Conservation (phyloP, 2,329 filamentous ascomycete species). For the Thielaviopsis punctulata region DNA sequence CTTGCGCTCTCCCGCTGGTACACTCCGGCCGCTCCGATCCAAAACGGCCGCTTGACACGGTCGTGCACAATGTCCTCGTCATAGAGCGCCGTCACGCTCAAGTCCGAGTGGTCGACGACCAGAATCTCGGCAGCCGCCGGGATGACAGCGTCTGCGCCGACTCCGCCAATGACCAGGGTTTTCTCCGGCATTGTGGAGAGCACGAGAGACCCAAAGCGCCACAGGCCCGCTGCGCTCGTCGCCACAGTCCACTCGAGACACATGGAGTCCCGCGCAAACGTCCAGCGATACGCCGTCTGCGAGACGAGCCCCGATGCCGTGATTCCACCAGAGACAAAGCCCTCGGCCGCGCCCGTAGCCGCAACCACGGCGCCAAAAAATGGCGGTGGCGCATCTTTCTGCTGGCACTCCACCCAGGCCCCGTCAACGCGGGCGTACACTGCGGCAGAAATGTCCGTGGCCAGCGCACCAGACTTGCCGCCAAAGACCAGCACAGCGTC, state of each 20-base stretch:
- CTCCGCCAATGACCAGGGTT: slow-evolving; percentile 14
- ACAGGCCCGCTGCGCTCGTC: not conserved
- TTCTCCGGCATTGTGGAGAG: slow-evolving; percentile 20
- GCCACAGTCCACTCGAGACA: not conserved
- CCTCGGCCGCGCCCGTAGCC: slow-evolving; percentile 19
- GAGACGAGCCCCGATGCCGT: slow-evolving; percentile 43
- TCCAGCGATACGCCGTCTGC: slow-evolving; percentile 49
- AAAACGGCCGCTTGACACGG: slow-evolving; percentile 32
- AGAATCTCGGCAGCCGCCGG: slow-evolving; percentile 6
- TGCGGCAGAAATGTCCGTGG: slow-evolving; percentile 29
- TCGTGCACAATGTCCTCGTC: slow-evolving; percentile 5
- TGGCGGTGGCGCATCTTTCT: slow-evolving; percentile 20
- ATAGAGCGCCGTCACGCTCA: not conserved
- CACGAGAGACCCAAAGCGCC: slow-evolving; percentile 5
- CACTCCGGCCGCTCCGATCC: slow-evolving; percentile 49
- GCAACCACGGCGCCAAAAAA: slow-evolving; percentile 25
- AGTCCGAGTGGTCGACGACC: not conserved
- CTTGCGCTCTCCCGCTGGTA: slow-evolving; percentile 24
- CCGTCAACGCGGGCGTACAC: slow-evolving; percentile 34
- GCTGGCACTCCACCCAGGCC: slow-evolving; percentile 30
- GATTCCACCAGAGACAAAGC: slow-evolving; percentile 59
- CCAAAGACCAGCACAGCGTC: slow-evolving; percentile 39
- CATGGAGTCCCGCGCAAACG: slow-evolving; percentile 18
- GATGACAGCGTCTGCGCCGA: slow-evolving; percentile 1
- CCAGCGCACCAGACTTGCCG: slow-evolving; percentile 32